These are phyloP conservation scores for Leccinum huronense DNA, from an alignment of 1,284 basidiomycete species.

Conservation along the genomic window DNA sequence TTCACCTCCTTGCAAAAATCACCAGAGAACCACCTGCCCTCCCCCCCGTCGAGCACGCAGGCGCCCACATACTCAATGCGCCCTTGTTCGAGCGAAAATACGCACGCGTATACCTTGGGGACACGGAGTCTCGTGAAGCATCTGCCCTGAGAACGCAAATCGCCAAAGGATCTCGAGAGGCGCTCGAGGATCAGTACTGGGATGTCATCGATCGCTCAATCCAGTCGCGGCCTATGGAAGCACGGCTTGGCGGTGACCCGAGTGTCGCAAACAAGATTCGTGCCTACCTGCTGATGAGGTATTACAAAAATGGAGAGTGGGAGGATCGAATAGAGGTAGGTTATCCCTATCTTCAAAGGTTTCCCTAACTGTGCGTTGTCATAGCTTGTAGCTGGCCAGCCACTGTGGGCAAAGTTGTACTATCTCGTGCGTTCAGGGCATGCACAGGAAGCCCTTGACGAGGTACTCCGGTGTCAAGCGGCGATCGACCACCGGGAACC, in stretches of 20 bases:
- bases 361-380: conserved; percentile 3
- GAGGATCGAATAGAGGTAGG: conserved; percentile 80
- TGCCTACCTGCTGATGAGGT: conserved; percentile 79
- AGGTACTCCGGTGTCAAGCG: conserved; percentile 71
- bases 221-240: conserved; percentile 82
- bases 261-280: conserved; percentile 87
- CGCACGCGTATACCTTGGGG: conserved; percentile 69
- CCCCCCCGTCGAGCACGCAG: conserved; percentile 70
- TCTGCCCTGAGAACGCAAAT: conserved; percentile 64
- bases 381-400: conserved; percentile 79
- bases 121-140: conserved; percentile 66
- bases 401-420: conserved; percentile 92
- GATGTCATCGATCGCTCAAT: conserved; percentile 83
- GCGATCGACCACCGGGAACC: conserved; percentile 81
- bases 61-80: conserved; percentile 75
- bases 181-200: conserved; percentile 85
- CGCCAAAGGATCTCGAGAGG: conserved; percentile 68
- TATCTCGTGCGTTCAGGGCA: conserved; percentile 90
- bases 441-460: conserved; percentile 73
- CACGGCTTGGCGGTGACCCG: conserved; percentile 89
- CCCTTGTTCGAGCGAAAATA: conserved; percentile 71
- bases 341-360: neutral
- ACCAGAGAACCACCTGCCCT: conserved; percentile 65
- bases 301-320: conserved; percentile 83
- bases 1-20: conserved; percentile 71